These are phyloP conservation scores for Capsicum rhomboideum DNA, from an alignment of 257 asterid species.

Conservation along the genomic window DNA sequence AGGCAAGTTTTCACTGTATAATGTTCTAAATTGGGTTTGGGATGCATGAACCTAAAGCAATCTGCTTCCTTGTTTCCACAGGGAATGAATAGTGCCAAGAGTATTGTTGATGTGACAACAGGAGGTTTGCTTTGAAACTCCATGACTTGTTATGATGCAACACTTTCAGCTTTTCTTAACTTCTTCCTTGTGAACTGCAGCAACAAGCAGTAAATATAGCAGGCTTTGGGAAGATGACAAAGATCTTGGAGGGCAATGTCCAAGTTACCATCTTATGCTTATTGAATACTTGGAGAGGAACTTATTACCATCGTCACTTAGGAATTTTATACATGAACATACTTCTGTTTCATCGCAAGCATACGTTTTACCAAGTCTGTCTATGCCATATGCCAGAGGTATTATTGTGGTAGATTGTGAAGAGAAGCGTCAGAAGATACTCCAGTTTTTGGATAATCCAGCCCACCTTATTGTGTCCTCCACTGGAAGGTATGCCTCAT, in stretches of 20 bases:
- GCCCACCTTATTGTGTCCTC: conserved; percentile 40
- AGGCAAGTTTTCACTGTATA: conserved; percentile 3
- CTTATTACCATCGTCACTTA: conserved; percentile 25
- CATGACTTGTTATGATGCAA: background rate
- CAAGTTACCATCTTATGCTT: conserved; percentile 17
- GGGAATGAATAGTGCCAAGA: background rate
- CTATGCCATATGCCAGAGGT: conserved; percentile 35
- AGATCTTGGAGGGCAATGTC: conserved; percentile 33
- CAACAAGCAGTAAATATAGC: background rate
- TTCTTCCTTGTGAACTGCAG: conserved; percentile 8
- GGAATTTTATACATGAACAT: conserved; percentile 22
- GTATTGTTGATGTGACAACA: background rate
- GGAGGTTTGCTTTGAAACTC: background rate
- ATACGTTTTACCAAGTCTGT: conserved; percentile 32
- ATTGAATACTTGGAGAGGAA: conserved; percentile 43
- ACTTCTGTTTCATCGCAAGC: conserved; percentile 38
- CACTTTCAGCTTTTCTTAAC: background rate
- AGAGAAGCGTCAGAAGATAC: conserved; percentile 23
- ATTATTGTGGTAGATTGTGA: conserved; percentile 34
- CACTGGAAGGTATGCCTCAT: conserved; percentile 42
- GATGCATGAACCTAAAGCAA: background rate
- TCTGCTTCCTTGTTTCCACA: background rate
- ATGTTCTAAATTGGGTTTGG: background rate
- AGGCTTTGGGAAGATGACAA: conserved; percentile 21
- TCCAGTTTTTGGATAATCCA: conserved; percentile 37